Evolutionary conservation across 2,329 filamentous ascomycete species (phyloP).

Genomic region (Myriosclerotinia curreyana): DNA sequence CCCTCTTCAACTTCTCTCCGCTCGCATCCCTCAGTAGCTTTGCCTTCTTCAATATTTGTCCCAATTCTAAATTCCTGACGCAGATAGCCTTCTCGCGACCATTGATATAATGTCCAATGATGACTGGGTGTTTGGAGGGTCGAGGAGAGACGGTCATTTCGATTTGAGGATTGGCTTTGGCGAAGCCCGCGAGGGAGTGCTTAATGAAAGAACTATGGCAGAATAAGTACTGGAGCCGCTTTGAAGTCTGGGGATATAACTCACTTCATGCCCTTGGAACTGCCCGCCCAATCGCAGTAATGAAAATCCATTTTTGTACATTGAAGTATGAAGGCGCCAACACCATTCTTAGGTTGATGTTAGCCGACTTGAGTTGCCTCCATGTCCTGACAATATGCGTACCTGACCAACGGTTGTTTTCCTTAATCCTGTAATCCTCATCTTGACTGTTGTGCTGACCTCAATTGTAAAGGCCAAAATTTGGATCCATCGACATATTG

Average conservation of each 20-base stretch:
- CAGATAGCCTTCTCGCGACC: conserved; percentile 81
- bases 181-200: conserved; percentile 72
- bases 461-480: not conserved
- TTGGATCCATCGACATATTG: not conserved
- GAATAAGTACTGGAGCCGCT: not conserved
- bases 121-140: conserved; percentile 83
- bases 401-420: conserved; percentile 55
- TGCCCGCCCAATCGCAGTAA: conserved; percentile 96
- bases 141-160: conserved; percentile 90
- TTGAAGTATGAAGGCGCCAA: conserved; percentile 94
- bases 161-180: conserved; percentile 76
- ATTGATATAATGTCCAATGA: conserved; percentile 91
- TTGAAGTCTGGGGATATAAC: conserved; percentile 33
- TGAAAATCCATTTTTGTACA: conserved; percentile 95
- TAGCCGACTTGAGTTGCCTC: conserved; percentile 19
- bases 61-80: conserved; percentile 78
- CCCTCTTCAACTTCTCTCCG: conserved; percentile 67
- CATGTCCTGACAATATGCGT: conserved; percentile 30
- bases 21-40: conserved; percentile 69
- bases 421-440: conserved; percentile 55
- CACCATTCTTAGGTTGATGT: conserved; percentile 70
- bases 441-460: conserved; percentile 26
- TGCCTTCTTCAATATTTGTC: conserved; percentile 78
- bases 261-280: conserved; percentile 92
- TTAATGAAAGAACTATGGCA: conserved; percentile 72